phyloP scores from a whole-genome alignment of 2,329 filamentous ascomycete genomes.

The Fusarium algeriense region DNA sequence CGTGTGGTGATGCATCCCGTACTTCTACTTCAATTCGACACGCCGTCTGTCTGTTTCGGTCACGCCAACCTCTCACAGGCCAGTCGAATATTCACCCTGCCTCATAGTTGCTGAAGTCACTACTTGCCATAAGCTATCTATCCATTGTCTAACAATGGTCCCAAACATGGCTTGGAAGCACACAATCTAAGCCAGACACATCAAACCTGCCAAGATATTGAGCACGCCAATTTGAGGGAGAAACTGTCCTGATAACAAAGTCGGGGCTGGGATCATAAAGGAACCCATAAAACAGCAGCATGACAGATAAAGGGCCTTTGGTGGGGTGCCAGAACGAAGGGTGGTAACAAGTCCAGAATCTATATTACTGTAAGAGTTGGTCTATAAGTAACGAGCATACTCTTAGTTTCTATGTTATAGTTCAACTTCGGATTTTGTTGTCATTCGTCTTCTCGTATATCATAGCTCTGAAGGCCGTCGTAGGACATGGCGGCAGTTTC shows the following conservation, averaged over 20 bases:
- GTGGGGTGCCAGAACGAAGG: neutral
- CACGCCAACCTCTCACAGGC: neutral
- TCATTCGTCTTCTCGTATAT: neutral
- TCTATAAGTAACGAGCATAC: neutral
- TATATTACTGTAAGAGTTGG: neutral
- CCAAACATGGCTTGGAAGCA: neutral
- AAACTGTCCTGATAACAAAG: neutral
- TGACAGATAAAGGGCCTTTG: neutral
- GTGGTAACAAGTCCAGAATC: neutral
- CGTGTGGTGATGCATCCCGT: too few relatives aligned
- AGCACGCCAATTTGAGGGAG: neutral
- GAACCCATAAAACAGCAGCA: neutral
- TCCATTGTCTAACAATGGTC: neutral
- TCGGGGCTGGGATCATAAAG: neutral
- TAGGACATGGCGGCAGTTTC: neutral
- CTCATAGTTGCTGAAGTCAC: neutral
- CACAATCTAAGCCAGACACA: neutral
- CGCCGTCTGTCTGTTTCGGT: neutral
- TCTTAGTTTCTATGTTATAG: neutral
- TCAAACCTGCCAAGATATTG: neutral
- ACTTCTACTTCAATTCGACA: neutral
- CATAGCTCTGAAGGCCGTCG: neutral
- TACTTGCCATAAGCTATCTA: too few relatives aligned
- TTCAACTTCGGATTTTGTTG: neutral
- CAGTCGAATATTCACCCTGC: neutral